Evolutionary conservation across 768 basidiomycete species (phyloP).

Genomic region (Thelephora ganbajun): DNA sequence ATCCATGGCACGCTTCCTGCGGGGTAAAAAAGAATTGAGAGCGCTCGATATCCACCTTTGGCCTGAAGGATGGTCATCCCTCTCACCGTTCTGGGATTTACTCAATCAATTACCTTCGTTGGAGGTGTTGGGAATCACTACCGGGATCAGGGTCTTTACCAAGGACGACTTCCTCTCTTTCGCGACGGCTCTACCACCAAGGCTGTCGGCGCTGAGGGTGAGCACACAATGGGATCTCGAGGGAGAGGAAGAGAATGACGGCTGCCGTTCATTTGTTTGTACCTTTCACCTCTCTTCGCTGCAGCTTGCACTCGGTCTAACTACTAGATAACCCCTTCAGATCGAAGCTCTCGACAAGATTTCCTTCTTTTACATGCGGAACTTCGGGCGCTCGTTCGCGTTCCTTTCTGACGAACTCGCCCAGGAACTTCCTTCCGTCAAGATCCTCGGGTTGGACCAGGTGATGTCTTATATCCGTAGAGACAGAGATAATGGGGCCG

Average conservation of each 20-base stretch:
- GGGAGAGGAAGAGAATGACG: too few relatives aligned
- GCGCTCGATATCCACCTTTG: neutral
- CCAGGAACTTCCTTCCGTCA: neutral
- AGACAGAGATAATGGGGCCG: neutral
- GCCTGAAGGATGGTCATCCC: neutral
- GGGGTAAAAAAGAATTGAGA: neutral
- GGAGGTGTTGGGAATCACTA: neutral
- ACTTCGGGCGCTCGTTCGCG: neutral
- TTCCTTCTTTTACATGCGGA: neutral
- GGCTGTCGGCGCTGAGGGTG: neutral
- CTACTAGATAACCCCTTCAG: neutral
- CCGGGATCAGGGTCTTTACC: neutral
- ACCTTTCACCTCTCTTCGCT: too few relatives aligned
- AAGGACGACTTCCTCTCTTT: neutral
- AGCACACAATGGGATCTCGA: neutral
- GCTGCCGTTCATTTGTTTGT: too few relatives aligned
- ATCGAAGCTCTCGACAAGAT: neutral
- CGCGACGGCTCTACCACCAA: neutral
- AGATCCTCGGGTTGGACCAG: neutral
- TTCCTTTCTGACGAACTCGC: neutral
- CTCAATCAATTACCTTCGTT: neutral
- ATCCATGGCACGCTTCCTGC: neutral
- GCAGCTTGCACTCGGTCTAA: too few relatives aligned
- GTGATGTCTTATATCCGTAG: neutral
- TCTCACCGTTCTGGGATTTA: neutral